Percentiles rank a stretch among this genome's conserved stretches.
Evolutionary conservation across 352 stramenopile species (phyloP).

Genomic region (Phytophthora crassamura): DNA sequence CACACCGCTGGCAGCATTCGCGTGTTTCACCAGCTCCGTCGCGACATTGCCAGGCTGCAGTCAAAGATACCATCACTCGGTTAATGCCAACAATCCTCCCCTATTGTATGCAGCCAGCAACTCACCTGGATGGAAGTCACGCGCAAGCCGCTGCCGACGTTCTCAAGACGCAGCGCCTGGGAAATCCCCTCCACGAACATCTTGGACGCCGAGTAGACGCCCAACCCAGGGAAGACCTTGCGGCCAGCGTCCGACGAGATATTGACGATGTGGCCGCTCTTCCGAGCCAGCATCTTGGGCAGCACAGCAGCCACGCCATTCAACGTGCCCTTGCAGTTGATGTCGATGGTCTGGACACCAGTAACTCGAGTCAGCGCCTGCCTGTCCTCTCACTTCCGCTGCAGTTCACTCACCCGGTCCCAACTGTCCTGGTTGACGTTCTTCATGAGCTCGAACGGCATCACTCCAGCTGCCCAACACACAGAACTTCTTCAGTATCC

Average conservation of each 20-base stretch:
- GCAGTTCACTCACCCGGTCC: slow-evolving; percentile 51
- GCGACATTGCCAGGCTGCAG: slow-evolving; percentile 88
- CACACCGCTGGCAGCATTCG: slow-evolving; percentile 64
- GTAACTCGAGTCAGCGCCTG: not conserved
- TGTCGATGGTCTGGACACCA: slow-evolving; percentile 80
- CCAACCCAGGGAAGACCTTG: slow-evolving; percentile 84
- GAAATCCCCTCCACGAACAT: slow-evolving; percentile 93
- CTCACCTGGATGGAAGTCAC: slow-evolving; percentile 87
- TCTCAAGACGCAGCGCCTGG: slow-evolving; percentile 86
- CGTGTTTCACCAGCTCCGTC: slow-evolving; percentile 91
- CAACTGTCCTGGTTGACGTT: slow-evolving; percentile 93
- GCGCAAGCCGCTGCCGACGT: slow-evolving; percentile 84
- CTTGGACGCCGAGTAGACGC: slow-evolving; percentile 92
- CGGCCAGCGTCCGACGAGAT: slow-evolving; percentile 88
- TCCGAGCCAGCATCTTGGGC: slow-evolving; percentile 76
- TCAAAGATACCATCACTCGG: not conserved
- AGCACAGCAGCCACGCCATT: slow-evolving; percentile 86
- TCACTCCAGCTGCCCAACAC: slow-evolving; percentile 77
- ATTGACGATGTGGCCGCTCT: slow-evolving; percentile 86
- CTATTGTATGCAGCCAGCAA: not conserved
- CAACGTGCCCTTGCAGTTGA: slow-evolving; percentile 94
- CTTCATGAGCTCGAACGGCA: slow-evolving; percentile 93
- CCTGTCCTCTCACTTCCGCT: too few relatives aligned
- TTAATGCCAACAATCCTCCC: slow-evolving; percentile 2
- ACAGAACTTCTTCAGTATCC: not conserved